A percentile compares a stretch with the other conserved stretches of the same genome.
Conservation (phyloP, 768 basidiomycete genomes). For the Trametes cingulata region DNA sequence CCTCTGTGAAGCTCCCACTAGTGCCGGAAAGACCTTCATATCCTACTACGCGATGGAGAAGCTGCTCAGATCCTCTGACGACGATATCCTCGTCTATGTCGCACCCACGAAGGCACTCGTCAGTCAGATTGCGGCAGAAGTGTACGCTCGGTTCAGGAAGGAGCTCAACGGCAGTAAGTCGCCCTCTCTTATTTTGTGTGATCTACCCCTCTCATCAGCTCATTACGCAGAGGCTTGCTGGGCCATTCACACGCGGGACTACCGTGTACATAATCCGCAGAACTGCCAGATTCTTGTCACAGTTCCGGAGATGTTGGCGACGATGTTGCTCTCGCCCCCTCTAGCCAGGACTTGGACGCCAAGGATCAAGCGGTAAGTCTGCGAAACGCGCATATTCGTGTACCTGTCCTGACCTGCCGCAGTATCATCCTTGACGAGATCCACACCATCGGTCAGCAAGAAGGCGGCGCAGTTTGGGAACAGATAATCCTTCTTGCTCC, state of each 20-base stretch:
- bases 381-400: neutral
- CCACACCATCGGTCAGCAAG: constrained; percentile 70
- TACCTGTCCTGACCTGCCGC: neutral
- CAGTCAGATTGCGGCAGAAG: constrained; percentile 68
- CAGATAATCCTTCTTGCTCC: constrained; percentile 71
- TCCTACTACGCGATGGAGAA: constrained; percentile 79
- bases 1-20: constrained; percentile 55
- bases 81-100: constrained; percentile 70
- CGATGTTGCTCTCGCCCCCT: constrained; percentile 68
- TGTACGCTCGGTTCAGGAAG: constrained; percentile 71
- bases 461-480: constrained; percentile 72
- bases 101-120: constrained; percentile 78
- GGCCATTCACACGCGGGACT: constrained; percentile 69
- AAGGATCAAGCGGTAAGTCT: constrained; percentile 54
- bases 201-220: neutral
- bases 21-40: constrained; percentile 77
- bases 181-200: neutral
- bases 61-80: constrained; percentile 59
- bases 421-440: constrained; percentile 73
- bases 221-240: constrained; percentile 52
- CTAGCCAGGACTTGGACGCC: constrained; percentile 63
- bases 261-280: constrained; percentile 59
- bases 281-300: constrained; percentile 75
- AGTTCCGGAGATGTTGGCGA: constrained; percentile 69
- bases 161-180: constrained; percentile 39